A percentile compares a stretch with the other conserved stretches of the same genome.
These are phyloP conservation scores for Monascus purpureus DNA, from an alignment of 495 filamentous ascomycete genomes.

Conservation along the genomic window DNA sequence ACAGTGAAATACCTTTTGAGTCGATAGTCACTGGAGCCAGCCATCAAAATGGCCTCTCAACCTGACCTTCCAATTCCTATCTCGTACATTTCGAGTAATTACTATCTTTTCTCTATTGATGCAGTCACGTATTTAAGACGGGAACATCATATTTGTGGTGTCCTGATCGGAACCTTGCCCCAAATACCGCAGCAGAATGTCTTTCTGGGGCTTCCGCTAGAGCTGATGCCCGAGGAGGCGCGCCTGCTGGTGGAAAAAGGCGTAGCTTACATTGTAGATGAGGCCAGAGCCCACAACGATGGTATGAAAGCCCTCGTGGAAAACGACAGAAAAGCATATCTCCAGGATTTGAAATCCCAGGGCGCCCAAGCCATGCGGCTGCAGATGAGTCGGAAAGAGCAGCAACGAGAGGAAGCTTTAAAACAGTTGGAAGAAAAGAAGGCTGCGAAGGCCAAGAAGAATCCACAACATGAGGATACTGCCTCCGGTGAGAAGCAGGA, in stretches of 20 bases:
- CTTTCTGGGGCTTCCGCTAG: constrained; percentile 75
- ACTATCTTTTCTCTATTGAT: constrained; percentile 79
- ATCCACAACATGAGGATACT: no score
- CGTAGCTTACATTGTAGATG: constrained; percentile 67
- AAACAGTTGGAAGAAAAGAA: constrained; percentile 30
- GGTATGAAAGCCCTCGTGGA: constrained; percentile 44
- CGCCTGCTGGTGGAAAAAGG: constrained; percentile 68
- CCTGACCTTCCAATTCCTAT: constrained; percentile 58
- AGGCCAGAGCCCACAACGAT: constrained; percentile 48
- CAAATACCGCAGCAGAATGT: constrained; percentile 91
- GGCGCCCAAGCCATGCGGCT: constrained; percentile 29
- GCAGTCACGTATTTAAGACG: constrained; percentile 68
- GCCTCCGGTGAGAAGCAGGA: no score
- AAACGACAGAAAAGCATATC: constrained; percentile 34
- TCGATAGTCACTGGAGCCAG: no score
- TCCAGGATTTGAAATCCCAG: constrained; percentile 30
- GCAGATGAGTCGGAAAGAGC: constrained; percentile 24
- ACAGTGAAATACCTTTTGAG: constrained; percentile 2
- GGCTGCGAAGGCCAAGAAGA: constrained; percentile 18
- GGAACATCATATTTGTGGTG: constrained; percentile 73
- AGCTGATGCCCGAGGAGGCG: constrained; percentile 85
- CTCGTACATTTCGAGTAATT: constrained; percentile 64
- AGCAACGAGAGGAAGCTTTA: constrained; percentile 23
- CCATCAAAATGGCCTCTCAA: constrained; percentile 20
- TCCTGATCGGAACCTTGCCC: constrained; percentile 74